Percentiles rank a stretch among this genome's conserved stretches.
phyloP scores from a whole-genome alignment of 148 eudicot genomes.

The Persicaria maculosa region DNA sequence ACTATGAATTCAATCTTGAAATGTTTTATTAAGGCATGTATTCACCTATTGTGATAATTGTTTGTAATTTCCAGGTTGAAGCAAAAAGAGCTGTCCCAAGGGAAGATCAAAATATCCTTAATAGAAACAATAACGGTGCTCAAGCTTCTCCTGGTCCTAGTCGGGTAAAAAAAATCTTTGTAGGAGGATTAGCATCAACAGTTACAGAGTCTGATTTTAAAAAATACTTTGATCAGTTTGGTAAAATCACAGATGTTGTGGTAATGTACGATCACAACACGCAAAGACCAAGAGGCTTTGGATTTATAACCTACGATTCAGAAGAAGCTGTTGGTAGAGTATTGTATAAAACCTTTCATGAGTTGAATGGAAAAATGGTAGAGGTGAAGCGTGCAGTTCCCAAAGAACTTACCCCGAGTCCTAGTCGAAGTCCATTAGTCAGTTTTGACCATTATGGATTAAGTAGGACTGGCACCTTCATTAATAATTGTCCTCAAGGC shows the following conservation, averaged over 20 bases:
- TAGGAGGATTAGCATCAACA: slow-evolving; percentile 86
- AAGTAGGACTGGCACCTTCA: slow-evolving; percentile 49
- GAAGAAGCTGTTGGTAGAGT: slow-evolving; percentile 83
- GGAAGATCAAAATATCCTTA: slow-evolving; percentile 60
- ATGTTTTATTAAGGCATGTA: background rate
- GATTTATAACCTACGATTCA: slow-evolving; percentile 78
- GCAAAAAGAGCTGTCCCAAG: slow-evolving; percentile 91
- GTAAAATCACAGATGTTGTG: slow-evolving; percentile 75
- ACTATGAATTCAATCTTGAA: too few relatives aligned
- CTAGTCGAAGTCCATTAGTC: slow-evolving; percentile 55
- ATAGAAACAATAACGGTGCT: slow-evolving; percentile 43
- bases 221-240: slow-evolving; percentile 77
- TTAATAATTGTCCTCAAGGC: slow-evolving; percentile 54
- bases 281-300: slow-evolving; percentile 90
- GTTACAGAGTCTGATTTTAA: slow-evolving; percentile 77
- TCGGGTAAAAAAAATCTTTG: slow-evolving; percentile 81
- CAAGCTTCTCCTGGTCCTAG: slow-evolving; percentile 73
- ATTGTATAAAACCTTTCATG: slow-evolving; percentile 75
- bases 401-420: slow-evolving; percentile 66
- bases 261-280: slow-evolving; percentile 96
- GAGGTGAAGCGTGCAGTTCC: slow-evolving; percentile 96
- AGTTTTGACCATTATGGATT: slow-evolving; percentile 55
- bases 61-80: slow-evolving; percentile 50
- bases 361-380: slow-evolving; percentile 82
- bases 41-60: background rate